Conservation (phyloP, 2,329 filamentous ascomycete species). For the Neofusicoccum cordaticola region DNA sequence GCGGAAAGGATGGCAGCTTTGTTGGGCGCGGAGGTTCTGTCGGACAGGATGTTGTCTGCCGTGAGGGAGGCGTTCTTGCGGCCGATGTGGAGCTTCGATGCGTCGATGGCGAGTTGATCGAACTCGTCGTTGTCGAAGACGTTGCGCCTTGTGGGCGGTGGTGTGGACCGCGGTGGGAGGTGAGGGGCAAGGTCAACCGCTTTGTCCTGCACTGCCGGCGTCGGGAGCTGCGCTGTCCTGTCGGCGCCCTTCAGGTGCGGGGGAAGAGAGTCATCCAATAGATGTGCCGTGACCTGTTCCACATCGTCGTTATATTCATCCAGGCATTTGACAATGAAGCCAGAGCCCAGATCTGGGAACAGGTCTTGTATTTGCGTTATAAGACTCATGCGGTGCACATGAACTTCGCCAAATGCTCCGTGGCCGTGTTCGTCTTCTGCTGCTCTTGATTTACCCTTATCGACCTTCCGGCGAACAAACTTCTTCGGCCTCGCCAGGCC, state of each 20-base stretch:
- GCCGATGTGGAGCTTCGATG: slow-evolving; percentile 73
- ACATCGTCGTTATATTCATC: slow-evolving; percentile 75
- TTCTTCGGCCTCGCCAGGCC: slow-evolving; percentile 54
- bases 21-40: slow-evolving; percentile 63
- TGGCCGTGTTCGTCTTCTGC: slow-evolving; percentile 34
- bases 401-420: slow-evolving; percentile 51
- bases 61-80: slow-evolving; percentile 63
- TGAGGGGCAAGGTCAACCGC: slow-evolving; percentile 23
- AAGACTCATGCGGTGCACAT: slow-evolving; percentile 78
- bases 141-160: slow-evolving; percentile 55
- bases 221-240: slow-evolving; percentile 60
- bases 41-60: slow-evolving; percentile 69
- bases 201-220: slow-evolving; percentile 1
- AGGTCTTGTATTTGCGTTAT: slow-evolving; percentile 90
- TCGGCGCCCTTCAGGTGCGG: slow-evolving; percentile 63
- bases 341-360: slow-evolving; percentile 82
- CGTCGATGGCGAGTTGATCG: slow-evolving; percentile 65
- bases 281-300: slow-evolving; percentile 75
- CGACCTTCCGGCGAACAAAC: slow-evolving; percentile 55
- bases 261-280: slow-evolving; percentile 76
- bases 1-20: slow-evolving; percentile 88
- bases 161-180: slow-evolving; percentile 61
- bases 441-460: slow-evolving; percentile 63
- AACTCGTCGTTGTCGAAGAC: slow-evolving; percentile 79
- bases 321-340: slow-evolving; percentile 74